Base-by-base conservation (phyloP, 805 yeast species). In the Candida quercuum region DNA sequence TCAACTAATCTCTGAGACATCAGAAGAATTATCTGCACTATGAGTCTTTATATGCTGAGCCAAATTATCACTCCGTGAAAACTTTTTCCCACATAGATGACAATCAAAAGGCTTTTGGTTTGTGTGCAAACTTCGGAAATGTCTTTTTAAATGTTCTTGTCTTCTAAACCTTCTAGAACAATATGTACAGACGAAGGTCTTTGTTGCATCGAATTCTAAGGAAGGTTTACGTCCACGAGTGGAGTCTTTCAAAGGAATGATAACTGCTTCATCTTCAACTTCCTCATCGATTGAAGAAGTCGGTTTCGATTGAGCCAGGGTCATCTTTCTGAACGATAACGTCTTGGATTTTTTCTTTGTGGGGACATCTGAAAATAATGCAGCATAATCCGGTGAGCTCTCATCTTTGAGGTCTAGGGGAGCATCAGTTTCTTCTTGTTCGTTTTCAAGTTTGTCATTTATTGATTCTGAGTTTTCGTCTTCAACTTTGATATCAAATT, bases 121-220 rank as follows among this genome's bases (percentile, higher is more conserved):
- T 24, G 83, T 81, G 51, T 83, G 93, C 42, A 83, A 65, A 15
- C 86, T 77, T 40, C 89, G 64, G 54, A 78, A 74, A 51, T 83
- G 93, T 42, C 93, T 69, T 54, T 80, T 81, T 48, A 83, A 61
- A 57, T 83, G 93, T 51, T 83, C 93, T 55, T 81, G 86, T 47
- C 93, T 69, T 53, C 80, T 77, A 60, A 83, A 83, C 32, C 74
- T 56, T 47, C 89, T 69, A 33, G 72, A 67, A 56, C 91, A 82
- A 50, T 68, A 72, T 23, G 72, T 73, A 56, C 89, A 82, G 22
- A 73, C 72, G 52, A 71, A 81, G 29, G 76, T 76, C 57, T 80
- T 80, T 10, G 71, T 35, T 6, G 56, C 51, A 49, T 78, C 85
- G 15, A 74, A 78, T 35, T 72, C 74, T 43, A 72, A 61, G 29